Percentiles rank a stretch among this genome's conserved stretches.
Conservation (phyloP, 495 filamentous ascomycete genomes). For the Daldinia grandis region DNA sequence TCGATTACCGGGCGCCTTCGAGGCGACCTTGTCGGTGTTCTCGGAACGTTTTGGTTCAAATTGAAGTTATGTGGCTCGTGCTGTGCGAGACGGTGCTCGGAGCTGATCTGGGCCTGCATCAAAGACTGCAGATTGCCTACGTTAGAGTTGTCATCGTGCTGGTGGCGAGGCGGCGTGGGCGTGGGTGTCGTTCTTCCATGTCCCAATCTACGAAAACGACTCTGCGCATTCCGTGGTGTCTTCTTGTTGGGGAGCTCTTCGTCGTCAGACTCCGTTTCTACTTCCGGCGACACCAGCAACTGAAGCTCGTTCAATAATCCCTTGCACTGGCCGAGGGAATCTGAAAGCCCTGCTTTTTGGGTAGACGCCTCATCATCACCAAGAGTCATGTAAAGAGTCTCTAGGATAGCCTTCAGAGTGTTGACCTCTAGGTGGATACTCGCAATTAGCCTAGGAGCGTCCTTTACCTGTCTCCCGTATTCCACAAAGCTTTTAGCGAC, state of each 20-base stretch:
- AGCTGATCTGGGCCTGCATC: background rate
- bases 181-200: background rate
- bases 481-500: slow-evolving; percentile 6
- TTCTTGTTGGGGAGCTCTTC: background rate
- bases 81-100: background rate
- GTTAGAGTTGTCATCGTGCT: background rate
- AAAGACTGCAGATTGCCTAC: background rate
- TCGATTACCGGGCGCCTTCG: slow-evolving; percentile 1
- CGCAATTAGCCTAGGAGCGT: slow-evolving; percentile 14
- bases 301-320: slow-evolving; percentile 7
- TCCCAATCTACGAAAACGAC: background rate
- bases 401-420: slow-evolving; percentile 13
- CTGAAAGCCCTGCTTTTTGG: background rate
- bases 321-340: slow-evolving; percentile 11
- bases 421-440: slow-evolving; percentile 17
- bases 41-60: background rate
- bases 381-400: slow-evolving; percentile 11
- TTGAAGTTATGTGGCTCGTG: background rate
- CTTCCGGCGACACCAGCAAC: slow-evolving; percentile 13
- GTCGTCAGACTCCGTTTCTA: background rate
- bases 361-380: background rate
- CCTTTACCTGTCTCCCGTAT: slow-evolving; percentile 25
- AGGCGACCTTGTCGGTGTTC: background rate
- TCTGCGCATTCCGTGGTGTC: background rate
- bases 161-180: background rate